phyloP scores from a whole-genome alignment of 2,329 filamentous ascomycete genomes.

The Aspergillus proliferans region DNA sequence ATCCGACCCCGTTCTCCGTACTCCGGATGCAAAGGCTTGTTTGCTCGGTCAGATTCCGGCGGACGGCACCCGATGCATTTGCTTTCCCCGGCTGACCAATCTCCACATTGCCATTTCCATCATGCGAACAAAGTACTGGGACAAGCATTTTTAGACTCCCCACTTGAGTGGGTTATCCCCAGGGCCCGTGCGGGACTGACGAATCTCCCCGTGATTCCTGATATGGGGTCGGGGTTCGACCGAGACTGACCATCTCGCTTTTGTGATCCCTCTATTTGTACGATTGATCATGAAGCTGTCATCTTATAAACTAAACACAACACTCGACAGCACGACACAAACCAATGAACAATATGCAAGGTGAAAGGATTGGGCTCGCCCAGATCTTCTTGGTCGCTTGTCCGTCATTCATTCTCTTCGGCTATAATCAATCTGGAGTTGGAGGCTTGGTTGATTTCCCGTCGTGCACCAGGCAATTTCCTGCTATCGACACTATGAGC shows the following conservation, averaged over 20 bases:
- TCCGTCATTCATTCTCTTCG: constrained; percentile 43
- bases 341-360: not conserved
- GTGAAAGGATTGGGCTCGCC: constrained; percentile 5
- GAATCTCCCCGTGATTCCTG: too few species aligned
- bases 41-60: not conserved
- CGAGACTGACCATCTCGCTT: too few species aligned
- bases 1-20: too few species aligned
- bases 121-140: not conserved
- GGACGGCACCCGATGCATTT: not conserved
- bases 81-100: not conserved
- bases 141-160: not conserved
- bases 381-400: constrained; percentile 16
- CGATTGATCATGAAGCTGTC: not conserved
- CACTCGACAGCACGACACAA: not conserved
- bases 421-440: constrained; percentile 49
- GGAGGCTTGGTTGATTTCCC: constrained; percentile 39
- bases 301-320: not conserved
- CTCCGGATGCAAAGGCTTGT: not conserved
- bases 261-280: not conserved
- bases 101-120: not conserved
- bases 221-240: too few species aligned
- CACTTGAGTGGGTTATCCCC: not conserved
- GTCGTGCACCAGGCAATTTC: constrained; percentile 28
- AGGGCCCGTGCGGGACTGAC: not conserved
- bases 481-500: constrained; percentile 44